Evolutionary conservation across 495 filamentous ascomycete genomes (phyloP), one percentile per base, ranked within the genome.

Genomic region (Penicillium roqueforti): DNA sequence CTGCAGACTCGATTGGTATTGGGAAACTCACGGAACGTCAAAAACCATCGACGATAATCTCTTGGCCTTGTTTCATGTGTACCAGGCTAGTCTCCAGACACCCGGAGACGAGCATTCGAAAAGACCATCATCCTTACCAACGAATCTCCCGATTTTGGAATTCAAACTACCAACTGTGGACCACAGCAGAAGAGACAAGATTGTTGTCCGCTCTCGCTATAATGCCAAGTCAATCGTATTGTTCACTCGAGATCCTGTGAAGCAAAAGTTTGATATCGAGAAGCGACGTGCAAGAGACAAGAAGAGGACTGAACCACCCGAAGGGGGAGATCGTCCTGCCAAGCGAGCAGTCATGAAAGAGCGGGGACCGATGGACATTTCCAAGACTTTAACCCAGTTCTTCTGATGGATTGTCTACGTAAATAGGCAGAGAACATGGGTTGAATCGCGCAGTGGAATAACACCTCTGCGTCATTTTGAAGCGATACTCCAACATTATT

Each of bases 341-440:
- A 56, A 48, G 22, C 6, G 53, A 50, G 56, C 58, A 2, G 57
- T 67, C 14, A 71, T 68, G 68, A 68, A 55, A 45, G 53, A 58
- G 11, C 57, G 58, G 28, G 47, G 47, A 9, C 13, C 26, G 0
- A 59, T 51, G 20, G 60, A 65, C 46, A 57, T 70, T 1, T 48
- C 51, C 0, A 52, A 58, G 36, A 34, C 64, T n/a, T 51, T 70
- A 51, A 54, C 50, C 18, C 52, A 59, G 1, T 67, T 69, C 39
- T 52, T 66, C 2, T 68, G 44, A 58, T 25, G 36, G 14, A 16
- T 36, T 36, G 31, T n/a, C 13, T 34, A 34, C 5, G 6, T 34
- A n/a, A n/a, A n/a, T n/a, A 31, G 10, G 31, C 13, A 28, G 5
- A 6, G 26, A 28, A 28, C 26, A 8, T 28, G 26, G 26, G 1